Evolutionary conservation across 139 green algal species (phyloP), one percentile per base, ranked within the genome.

Genomic region (Chlorella sp.): DNA sequence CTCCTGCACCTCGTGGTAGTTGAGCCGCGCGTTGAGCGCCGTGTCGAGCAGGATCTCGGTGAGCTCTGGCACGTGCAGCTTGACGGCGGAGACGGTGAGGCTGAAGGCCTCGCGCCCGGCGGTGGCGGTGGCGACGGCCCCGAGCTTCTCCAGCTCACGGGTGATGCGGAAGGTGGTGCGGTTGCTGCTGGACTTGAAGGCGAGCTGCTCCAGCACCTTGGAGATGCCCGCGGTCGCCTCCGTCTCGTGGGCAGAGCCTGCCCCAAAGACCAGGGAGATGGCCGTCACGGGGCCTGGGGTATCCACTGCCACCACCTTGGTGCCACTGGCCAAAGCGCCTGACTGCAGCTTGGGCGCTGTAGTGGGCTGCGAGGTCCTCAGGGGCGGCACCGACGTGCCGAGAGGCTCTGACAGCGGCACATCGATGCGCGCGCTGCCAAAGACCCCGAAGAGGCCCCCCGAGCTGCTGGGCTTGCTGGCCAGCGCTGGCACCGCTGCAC

Each of bases 121-220:
- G 10, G 71, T 31, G 36, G 71, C 73, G 34, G 67, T 79, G 24
- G 67, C 67, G 33, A 30, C 73, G 22, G 81, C 79, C 29, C 84
- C 84, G 31, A 87, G 81, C 79, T 89, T 89, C 84, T 89, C 84
- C 35, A 89, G 81, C 77, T 89, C 84, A 14, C 84, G 81, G 10
- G 81, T 82, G 5, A 89, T 32, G 35, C 84, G 71, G 77, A 87
- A 89, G 5, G 77, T 86, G 17, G 74, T 81, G 22, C 82, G 69
- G 77, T 87, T 78, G 1, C 23, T 31, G 10, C 79, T 87, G 6
- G 84, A 69, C 42, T 79, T 83, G 74, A 90, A 90, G 2, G 89
- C 92, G 72, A 94, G 75, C 68, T 72, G 60, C 42, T 82, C 74
- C 51, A 89, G 76, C 33, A 87, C 67, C 62, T 83, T 85, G 79